phyloP scores from a whole-genome alignment of 768 basidiomycete genomes.

The Hygrocybe punicea region DNA sequence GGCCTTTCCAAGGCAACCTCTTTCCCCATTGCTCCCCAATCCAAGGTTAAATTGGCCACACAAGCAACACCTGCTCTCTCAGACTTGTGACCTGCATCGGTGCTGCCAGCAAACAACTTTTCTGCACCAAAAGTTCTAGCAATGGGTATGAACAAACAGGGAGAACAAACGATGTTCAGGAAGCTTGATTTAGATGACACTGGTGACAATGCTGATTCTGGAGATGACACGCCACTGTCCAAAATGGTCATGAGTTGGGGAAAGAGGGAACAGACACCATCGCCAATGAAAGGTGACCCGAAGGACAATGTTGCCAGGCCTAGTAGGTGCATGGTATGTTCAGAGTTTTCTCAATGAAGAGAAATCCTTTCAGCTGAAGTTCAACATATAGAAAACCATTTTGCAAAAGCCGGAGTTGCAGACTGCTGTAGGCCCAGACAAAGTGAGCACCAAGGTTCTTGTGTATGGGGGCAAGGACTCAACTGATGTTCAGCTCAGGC shows the following conservation, averaged over 20 bases:
- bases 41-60: background rate
- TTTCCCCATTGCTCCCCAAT: background rate
- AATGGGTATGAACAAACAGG: background rate
- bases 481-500: no score
- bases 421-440: background rate
- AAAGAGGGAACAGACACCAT: conserved; percentile 4
- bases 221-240: conserved; percentile 9
- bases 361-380: background rate
- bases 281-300: conserved; percentile 1
- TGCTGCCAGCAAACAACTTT: background rate
- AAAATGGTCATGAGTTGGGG: conserved; percentile 1
- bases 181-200: background rate
- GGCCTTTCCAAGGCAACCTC: background rate
- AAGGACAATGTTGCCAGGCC: conserved; percentile 1
- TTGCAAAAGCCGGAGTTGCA: background rate
- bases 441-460: background rate
- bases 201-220: conserved; percentile 3
- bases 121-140: background rate
- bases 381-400: background rate
- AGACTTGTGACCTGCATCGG: background rate
- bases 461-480: no score
- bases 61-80: background rate
- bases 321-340: conserved; percentile 6
- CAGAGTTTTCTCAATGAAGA: background rate
- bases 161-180: background rate